Base-by-base conservation (phyloP, 352 stramenopile genomes). In the Phytophthora litchii region DNA sequence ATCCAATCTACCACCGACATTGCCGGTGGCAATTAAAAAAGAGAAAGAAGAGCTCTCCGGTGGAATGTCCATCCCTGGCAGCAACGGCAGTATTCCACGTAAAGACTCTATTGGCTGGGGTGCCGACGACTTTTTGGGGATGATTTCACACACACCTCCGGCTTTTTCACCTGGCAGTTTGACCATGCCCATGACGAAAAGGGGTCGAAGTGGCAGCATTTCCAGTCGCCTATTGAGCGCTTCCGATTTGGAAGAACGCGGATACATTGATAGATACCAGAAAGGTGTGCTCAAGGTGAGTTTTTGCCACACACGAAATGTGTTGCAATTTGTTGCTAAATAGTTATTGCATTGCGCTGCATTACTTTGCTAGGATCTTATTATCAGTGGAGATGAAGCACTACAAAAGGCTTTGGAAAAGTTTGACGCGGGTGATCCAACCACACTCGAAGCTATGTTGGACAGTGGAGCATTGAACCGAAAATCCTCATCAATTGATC, bases 351-450 rank as follows among this genome's bases (percentile, higher is more conserved):
- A 16, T 58, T n/a, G n/a, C n/a, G n/a, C n/a, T n/a, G n/a, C n/a
- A n/a, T n/a, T n/a, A n/a, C n/a, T n/a, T 31, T 55, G 31, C 9
- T 47, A 91, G 80, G 89, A 97, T 58, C 60, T 97, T 31, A 97
- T 97, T 65, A 97, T 97, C 50, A 96, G 87, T 42, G 89, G 89
- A 44, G 89, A 97, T 46, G 83, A 94, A 62, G 83, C 90, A 43
- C 61, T 97, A 60, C 89, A 96, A 49, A 89, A 92, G 56, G 89
- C 88, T 13, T 65, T 97, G 8, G 89, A 97, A 67, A 93, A 92
- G 20, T 97, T 94, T 44, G 89, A 96, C 40, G 83, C 86, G 0
- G 89, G 89, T 10, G 88, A 97, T 49, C 71, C 89, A 5, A 90
- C 85, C 14, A 88, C 84, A 40, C 78, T 97, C 3, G 85, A 95